Base-by-base conservation (phyloP, 2,329 filamentous ascomycete genomes). In the Pyrenophora tritici-repentis region DNA sequence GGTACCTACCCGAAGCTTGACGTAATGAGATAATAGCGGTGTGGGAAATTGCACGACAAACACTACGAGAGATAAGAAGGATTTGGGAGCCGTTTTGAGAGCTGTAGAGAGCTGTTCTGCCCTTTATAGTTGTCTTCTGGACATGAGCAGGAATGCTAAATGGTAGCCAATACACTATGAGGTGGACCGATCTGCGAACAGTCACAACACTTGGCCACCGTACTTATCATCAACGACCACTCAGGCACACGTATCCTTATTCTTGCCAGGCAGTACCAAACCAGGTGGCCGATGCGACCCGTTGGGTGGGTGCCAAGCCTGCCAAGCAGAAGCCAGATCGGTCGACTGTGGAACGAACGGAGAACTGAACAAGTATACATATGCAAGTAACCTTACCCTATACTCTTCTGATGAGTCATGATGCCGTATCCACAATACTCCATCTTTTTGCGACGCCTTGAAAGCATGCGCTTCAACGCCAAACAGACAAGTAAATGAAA, bases 391-490 rank as follows among this genome's bases (percentile, higher is more conserved):
- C 26, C 42, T 48, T 47, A 41, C 42, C 42, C 22, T 42, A 24
- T 24, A 36, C 18, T 16, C 42, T 13, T 24, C 24, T 33, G 16
- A 45, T 22, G 36, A 40, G 14, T 42, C 44, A 42, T 49, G 16
- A 33, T 47, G 46, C 24, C 31, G 36, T 22, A 31, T 37, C 40
- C 38, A 17, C 46, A 42, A 39, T 50, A 57, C 53, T 55, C 53
- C 53, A 46, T 44, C 39, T 49, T 55, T 52, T 55, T 9, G 41
- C 31, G 16, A 24, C 24, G 31, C 35, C 14, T 37, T 40, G 29
- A 35, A 44, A 29, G 22, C 44, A 54, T 44, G 40, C 57, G 51
- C 55, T 61, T 33, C 33, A 64, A 66, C 60, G 62, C 62, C 63
- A 45, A 51, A 50, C 12, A 46, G 45, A 50, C 26, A 40, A 40